phyloP scores from a whole-genome alignment of 306 rosid species.

The Cicer bijugum region DNA sequence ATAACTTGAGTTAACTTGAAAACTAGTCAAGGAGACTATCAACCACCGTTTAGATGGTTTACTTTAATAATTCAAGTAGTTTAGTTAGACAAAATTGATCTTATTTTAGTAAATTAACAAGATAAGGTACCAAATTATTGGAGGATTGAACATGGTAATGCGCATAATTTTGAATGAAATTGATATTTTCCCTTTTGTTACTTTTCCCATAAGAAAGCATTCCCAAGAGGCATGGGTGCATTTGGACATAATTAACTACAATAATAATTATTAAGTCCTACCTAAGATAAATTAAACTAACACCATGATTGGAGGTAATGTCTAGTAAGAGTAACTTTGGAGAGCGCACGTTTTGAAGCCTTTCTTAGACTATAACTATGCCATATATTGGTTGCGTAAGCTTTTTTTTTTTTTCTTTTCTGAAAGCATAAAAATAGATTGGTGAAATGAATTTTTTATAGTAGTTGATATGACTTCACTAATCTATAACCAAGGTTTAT shows the following conservation, averaged over 20 bases:
- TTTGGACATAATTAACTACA: slow-evolving; percentile 22
- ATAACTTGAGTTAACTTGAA: background rate
- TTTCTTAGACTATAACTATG: slow-evolving; percentile 7
- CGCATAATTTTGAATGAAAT: slow-evolving; percentile 23
- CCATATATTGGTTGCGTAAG: slow-evolving; percentile 38
- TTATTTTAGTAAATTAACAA: slow-evolving; percentile 38
- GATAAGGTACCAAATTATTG: slow-evolving; percentile 44
- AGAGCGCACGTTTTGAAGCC: slow-evolving; percentile 42
- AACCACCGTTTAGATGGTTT: slow-evolving; percentile 24
- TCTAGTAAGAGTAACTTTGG: slow-evolving; percentile 39
- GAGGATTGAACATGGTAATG: slow-evolving; percentile 28
- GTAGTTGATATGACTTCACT: slow-evolving; percentile 28
- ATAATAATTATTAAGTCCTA: slow-evolving; percentile 33
- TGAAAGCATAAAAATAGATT: slow-evolving; percentile 21
- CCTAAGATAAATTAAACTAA: slow-evolving; percentile 34
- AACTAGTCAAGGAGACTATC: slow-evolving; percentile 37
- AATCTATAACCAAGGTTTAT: slow-evolving; percentile 27
- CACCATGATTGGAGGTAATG: slow-evolving; percentile 27
- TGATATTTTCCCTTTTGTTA: background rate
- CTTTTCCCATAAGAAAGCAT: slow-evolving; percentile 42
- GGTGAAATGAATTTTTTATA: slow-evolving; percentile 24
- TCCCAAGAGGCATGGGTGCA: slow-evolving; percentile 42
- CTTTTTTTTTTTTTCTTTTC: background rate
- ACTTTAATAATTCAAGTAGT: slow-evolving; percentile 36
- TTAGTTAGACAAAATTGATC: slow-evolving; percentile 45